phyloP scores from a whole-genome alignment of 2,329 filamentous ascomycete species.

The Penicillium sp. region DNA sequence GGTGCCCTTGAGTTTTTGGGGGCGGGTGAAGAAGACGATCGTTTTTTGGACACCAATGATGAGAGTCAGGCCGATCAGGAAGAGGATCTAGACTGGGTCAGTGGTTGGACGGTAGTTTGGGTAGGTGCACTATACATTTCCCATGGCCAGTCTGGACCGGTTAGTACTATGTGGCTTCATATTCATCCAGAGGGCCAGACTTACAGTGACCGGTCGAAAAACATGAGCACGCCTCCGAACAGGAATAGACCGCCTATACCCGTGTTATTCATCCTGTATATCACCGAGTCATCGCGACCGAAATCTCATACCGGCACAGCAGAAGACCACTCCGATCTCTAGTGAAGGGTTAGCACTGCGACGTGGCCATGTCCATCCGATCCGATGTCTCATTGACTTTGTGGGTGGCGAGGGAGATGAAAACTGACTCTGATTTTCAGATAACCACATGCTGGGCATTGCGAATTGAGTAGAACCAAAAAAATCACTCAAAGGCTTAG shows the following conservation, averaged over 20 bases:
- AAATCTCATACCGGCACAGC: slow-evolving; percentile 72
- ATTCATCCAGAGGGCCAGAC: slow-evolving; percentile 30
- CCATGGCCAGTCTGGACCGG: slow-evolving; percentile 79
- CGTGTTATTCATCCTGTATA: no score
- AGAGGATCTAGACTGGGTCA: slow-evolving; percentile 66
- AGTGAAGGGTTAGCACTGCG: slow-evolving; percentile 18
- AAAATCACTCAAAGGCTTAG: not conserved
- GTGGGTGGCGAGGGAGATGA: not conserved
- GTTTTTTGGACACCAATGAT: slow-evolving; percentile 93
- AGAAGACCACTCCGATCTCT: slow-evolving; percentile 98
- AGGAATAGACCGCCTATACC: slow-evolving; percentile 82
- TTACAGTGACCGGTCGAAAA: slow-evolving; percentile 95
- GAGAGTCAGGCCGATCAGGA: slow-evolving; percentile 90
- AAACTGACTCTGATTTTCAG: slow-evolving; percentile 83
- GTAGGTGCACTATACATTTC: slow-evolving; percentile 60
- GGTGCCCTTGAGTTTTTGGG: slow-evolving; percentile 87
- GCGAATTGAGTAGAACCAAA: slow-evolving; percentile 24
- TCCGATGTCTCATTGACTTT: no score
- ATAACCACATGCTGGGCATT: slow-evolving; percentile 92
- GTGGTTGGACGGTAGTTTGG: slow-evolving; percentile 6
- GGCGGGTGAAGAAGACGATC: slow-evolving; percentile 85
- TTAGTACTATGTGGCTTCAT: not conserved
- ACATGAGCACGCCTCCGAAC: slow-evolving; percentile 86
- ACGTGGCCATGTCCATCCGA: not conserved
- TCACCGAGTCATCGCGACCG: no score